A percentile compares a stretch with the other conserved stretches of the same genome.
phyloP scores from a whole-genome alignment of 2,329 filamentous ascomycete species.

The Aspergillus aculeatinus region DNA sequence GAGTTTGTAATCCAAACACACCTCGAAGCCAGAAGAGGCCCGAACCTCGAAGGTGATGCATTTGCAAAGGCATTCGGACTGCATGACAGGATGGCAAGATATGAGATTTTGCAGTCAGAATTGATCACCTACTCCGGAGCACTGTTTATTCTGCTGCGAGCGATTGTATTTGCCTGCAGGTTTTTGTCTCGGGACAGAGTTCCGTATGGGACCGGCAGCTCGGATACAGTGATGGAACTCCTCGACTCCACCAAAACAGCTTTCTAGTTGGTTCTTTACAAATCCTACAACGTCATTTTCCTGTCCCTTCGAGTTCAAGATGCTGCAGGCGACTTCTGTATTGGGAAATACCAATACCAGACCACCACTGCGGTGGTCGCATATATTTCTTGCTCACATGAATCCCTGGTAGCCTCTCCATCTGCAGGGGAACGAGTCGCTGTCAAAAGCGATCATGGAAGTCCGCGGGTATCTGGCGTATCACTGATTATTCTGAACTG shows the following conservation, averaged over 20 bases:
- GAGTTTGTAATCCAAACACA: not conserved
- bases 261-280: conserved; percentile 5
- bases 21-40: not conserved
- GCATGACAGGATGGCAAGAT: not conserved
- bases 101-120: not conserved
- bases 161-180: not conserved
- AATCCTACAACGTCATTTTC: conserved; percentile 3
- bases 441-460: not conserved
- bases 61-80: not conserved
- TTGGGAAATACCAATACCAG: not conserved
- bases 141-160: not conserved
- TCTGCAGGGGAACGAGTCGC: not conserved
- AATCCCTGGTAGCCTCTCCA: not conserved
- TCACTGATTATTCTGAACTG: not conserved
- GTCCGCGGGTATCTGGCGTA: not conserved
- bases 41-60: not conserved
- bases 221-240: not conserved
- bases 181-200: not conserved
- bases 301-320: not conserved
- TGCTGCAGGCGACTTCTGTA: not conserved
- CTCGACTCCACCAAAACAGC: conserved; percentile 4
- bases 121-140: not conserved
- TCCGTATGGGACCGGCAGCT: conserved; percentile 4
- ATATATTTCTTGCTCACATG: not conserved
- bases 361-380: not conserved